Evolutionary conservation across 768 basidiomycete genomes (phyloP), one percentile per base, ranked within the genome.

Genomic region (Amanita thiersii): DNA sequence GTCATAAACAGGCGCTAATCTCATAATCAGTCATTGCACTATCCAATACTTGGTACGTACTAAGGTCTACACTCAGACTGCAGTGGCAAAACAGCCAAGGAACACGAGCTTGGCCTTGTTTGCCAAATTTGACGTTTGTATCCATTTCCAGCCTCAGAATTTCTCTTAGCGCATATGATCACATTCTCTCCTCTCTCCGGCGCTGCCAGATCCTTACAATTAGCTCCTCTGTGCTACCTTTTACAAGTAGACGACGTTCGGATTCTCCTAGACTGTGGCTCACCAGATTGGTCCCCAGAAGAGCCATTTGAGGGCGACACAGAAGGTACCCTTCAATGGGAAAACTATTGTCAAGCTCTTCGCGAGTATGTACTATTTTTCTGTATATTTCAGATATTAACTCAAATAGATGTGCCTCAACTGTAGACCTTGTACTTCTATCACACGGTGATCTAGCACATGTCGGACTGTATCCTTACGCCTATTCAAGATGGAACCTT

Each of bases 201-300:
- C 18, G 79, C 87, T 26, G 88, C 89, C 39, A 76, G 77, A 48
- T 77, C 81, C 1, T 64, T 72, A 5, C 65, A 69, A 45, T 72
- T 75, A 5, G 72, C 70, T 5, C 86, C 88, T 2, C 66, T 90
- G 31, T 75, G 81, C 5, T 94, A 96, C 59, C 69, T 98, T 23
- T 77, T 99, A 15, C 86, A 97, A 54, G 76, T 98, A 41, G 96
- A 98, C 68, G 91, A 93, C 61, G 82, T 96, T 15, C 74, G 79
- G 44, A 88, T 99, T 51, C 75, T 99, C 14, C 73, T 99, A 44
- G 96, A 99, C 64, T 90, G 94, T 57, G 96, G 96, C 9, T 86
- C 90, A 4, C 86, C 84, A 2, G 87, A 91, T 63, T 86, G 84
- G 82, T 67, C 71, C 17, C 86, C 80, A 24, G 86, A 87, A 49